Base-by-base conservation (phyloP, 805 yeast genomes). In the Blastobotrys peoriensis region DNA sequence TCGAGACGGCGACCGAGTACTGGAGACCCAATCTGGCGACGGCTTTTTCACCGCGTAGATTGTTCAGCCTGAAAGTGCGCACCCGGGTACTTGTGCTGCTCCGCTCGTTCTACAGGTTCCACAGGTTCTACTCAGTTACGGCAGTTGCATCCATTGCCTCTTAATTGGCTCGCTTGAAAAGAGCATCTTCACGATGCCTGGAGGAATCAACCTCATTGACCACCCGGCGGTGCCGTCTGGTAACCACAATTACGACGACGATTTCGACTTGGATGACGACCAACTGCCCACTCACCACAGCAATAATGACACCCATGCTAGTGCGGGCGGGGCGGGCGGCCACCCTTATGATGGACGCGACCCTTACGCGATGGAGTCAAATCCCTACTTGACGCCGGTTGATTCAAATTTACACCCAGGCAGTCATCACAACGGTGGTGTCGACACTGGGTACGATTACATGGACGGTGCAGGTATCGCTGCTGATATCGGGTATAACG, bases 391-490 rank as follows among this genome's bases (percentile, higher is more conserved):
- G 10, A 17, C 21, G 15, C 34, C 45, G 4, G 33, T 37, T 5
- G 45, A 25, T 21, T 22, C 43, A 13, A 15, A 22, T 37, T 21
- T 15, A 15, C 42, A 20, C 13, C n/a, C n/a, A n/a, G n/a, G n/a
- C n/a, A n/a, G n/a, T n/a, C 30, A 27, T 2, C 20, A 19, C 30
- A 19, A 16, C 30, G 23, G 23, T 17, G 22, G n/a, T 21, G 23
- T 33, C 27, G 39, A 36, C 10, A 25, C 36, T 25, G 43, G 39
- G 5, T 40, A 45, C 33, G 44, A 42, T 28, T 51, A 48, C 37
- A 44, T 51, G 21, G 52, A 46, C 25, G 52, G 54, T n/a, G 38
- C 51, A 15, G 54, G 54, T n/a, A 42, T 51, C 18, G 52, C 46
- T n/a, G 42, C 48, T 3, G 54, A 44, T 20, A 30, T 47, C 27